Base-by-base conservation (phyloP, 805 yeast species). In the Candida sithepensis region DNA sequence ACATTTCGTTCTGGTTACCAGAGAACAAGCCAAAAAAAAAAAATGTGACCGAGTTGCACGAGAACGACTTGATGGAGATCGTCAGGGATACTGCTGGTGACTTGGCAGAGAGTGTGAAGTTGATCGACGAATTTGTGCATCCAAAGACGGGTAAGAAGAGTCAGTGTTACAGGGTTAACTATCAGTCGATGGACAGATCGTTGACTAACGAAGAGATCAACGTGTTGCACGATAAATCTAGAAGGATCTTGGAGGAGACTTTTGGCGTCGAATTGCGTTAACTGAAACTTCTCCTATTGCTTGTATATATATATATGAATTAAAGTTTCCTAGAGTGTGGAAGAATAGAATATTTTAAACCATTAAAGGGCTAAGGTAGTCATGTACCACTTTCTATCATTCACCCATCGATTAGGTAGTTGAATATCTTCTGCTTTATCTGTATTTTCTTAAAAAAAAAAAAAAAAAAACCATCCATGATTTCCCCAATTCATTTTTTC, bases 181-280 rank as follows among this genome's bases (percentile, higher is more conserved):
- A 89, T 69, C 98, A 94, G 69, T 86, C 96, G 1, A 91, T 94
- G 97, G 97, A 92, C 58, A 79, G 97, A 59, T 85, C 86, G 48
- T 72, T 94, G 56, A 88, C 96, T 22, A 89, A 86, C 62, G 84
- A 79, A 2, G 98, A 94, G 64, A 77, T 94, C 46, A 92, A 92
- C 61, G 72, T 59, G 1, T 69, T 89, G 42, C 96, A 94, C 61
- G 77, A 77, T 2, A 64, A 70, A 36, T 87, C 92, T 22, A 81
- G 88, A 52, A 56, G 64, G 0, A 77, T 75, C n/a, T 72, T 94
- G 54, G 70, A 67, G 18, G 61, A 71, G 5, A 69, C 63, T 40
- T 84, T 75, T 58, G 70, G 72, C 2, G 82, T 90, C 8, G 82
- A 79, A 54, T 66, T 90, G 50, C 78, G 70, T 40, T 66, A 22